Base-by-base conservation (phyloP, 2,329 filamentous ascomycete species). In the Thelonectria rubi region DNA sequence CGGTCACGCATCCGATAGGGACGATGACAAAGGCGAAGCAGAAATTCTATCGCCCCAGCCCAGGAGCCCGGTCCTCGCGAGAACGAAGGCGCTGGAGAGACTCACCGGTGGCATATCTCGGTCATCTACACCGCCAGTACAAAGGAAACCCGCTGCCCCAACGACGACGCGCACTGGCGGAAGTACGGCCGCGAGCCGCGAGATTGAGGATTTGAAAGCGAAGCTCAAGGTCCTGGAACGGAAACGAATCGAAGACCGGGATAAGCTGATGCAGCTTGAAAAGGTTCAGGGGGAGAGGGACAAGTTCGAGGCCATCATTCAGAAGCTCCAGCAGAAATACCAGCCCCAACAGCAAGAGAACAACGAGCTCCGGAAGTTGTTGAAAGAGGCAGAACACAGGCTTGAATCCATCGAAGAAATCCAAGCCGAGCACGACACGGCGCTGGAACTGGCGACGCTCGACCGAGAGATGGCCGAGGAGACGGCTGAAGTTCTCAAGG, bases 401-500 rank as follows among this genome's bases (percentile, higher is more conserved):
- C 82, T 93, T 18, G 88, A 91, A 58, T 75, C 76, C 0, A 81
- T 95, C 2, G 91, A 94, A 68, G 83, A 85, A 30, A 82, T 91
- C 55, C 90, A 95, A 73, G 91, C 91, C 8, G 93, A 97, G 67
- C 89, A 96, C 75, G 95, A 98, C 30, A 86, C 89, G 3, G 87
- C 91, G 7, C 80, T 97, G 72, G 95, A 99, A 77, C 86, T 95
- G 77, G 93, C 93, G 7, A 90, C 92, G 0, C 81, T 99, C 24
- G 95, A 99, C 74, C 88, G 92, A 46, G 94, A 99, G 76, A 97
- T 98, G 91, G 95, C 95, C 0, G 94, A 99, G 76, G 94, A 97
- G 77, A 93, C 89, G 45, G 90, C 92, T 1, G 95, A 98, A 68
- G 88, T 90, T 17, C 82, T 91, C 52, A 95, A 93, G 74, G 84